Evolutionary conservation across 2,329 filamentous ascomycete genomes (phyloP).

Genomic region (Diaporthe humulicola): DNA sequence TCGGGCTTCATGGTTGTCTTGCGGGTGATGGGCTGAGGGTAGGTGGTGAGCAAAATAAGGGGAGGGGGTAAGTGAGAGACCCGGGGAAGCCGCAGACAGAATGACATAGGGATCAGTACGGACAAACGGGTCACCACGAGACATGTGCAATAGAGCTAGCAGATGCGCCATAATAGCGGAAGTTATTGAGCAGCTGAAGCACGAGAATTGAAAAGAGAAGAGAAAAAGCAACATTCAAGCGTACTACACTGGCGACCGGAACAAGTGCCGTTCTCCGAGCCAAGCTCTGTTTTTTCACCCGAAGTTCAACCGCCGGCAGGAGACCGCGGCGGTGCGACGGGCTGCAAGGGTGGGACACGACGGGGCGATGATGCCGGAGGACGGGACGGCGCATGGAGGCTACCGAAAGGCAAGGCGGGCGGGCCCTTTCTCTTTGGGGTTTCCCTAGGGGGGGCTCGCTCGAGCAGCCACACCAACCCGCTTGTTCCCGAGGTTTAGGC

Average conservation of each 20-base stretch:
- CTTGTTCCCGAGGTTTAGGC: conserved; percentile 39
- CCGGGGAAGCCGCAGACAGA: not conserved
- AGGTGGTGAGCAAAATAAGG: not conserved
- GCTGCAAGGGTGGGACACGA: conserved; percentile 18
- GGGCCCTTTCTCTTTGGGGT: not conserved
- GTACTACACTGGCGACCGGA: not conserved
- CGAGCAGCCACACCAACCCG: conserved; percentile 3
- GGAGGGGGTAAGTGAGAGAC: not conserved
- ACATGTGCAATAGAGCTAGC: conserved; percentile 1
- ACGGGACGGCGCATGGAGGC: conserved; percentile 31
- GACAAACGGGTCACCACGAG: not conserved
- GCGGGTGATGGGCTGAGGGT: not conserved
- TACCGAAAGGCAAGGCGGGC: conserved; percentile 17
- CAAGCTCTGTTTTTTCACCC: not conserved
- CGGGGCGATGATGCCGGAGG: conserved; percentile 20
- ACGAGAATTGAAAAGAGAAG: not conserved
- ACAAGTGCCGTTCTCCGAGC: conserved; percentile 1
- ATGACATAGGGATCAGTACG: not conserved
- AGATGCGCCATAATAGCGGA: not conserved
- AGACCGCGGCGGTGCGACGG: conserved; percentile 37
- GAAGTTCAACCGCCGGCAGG: conserved; percentile 38
- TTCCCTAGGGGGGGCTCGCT: not conserved
- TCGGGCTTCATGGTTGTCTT: not conserved
- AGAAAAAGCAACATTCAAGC: not conserved
- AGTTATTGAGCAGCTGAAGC: not conserved